Conservation (phyloP, 2,329 filamentous ascomycete species). For the Monosporascus cannonballus region DNA sequence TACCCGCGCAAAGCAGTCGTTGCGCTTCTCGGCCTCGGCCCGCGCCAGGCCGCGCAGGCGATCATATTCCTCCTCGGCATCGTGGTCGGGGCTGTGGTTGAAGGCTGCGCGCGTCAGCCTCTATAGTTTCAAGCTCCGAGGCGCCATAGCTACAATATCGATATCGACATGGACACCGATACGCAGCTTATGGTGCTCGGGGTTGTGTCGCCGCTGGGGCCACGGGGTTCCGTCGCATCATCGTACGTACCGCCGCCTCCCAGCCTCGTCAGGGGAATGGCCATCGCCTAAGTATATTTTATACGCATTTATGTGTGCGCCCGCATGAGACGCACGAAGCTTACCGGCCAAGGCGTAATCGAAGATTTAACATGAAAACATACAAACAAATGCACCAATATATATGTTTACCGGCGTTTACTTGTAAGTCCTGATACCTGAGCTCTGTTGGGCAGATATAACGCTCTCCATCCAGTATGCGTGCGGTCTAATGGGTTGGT, state of each 20-base stretch:
- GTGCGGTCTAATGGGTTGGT: neutral
- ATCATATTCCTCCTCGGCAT: conserved; percentile 84
- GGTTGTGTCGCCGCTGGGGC: no score
- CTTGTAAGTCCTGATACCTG: no score
- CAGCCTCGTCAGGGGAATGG: neutral
- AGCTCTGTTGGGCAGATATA: no score
- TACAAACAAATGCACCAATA: no score
- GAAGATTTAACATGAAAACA: no score
- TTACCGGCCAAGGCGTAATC: no score
- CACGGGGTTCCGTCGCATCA: no score
- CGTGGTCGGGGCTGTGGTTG: conserved; percentile 61
- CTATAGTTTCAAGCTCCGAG: conserved; percentile 1
- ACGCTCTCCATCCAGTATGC: neutral
- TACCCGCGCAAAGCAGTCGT: conserved; percentile 69
- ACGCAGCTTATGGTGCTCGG: no score
- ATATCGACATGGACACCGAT: neutral
- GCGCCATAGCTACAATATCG: neutral
- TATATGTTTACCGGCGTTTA: no score
- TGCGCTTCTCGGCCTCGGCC: conserved; percentile 72
- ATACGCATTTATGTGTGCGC: neutral
- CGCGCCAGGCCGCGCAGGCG: conserved; percentile 79
- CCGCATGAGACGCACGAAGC: no score
- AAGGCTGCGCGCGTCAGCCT: conserved; percentile 50
- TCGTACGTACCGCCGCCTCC: neutral
- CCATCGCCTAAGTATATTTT: neutral